Evolutionary conservation across 768 basidiomycete species (phyloP).

Genomic region (Kwoniella europaea): DNA sequence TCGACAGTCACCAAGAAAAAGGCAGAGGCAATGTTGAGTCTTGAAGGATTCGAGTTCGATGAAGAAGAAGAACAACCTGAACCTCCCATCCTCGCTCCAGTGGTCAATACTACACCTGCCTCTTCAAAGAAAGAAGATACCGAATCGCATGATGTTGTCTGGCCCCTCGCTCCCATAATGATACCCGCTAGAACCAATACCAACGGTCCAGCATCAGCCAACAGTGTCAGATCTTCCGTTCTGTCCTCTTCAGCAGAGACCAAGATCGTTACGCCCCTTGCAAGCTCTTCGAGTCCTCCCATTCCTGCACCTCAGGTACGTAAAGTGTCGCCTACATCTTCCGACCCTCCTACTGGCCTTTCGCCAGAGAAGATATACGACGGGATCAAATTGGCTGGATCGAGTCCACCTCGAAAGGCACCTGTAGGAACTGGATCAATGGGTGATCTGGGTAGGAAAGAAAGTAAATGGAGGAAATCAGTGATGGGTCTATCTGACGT

Average conservation of each 20-base stretch:
- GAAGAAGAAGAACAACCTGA: slow-evolving; percentile 31
- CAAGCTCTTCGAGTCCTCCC: slow-evolving; percentile 17
- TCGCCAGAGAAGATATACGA: slow-evolving; percentile 14
- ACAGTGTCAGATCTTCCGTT: slow-evolving; percentile 9
- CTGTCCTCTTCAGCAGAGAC: slow-evolving; percentile 14
- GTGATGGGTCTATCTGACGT: slow-evolving; percentile 44
- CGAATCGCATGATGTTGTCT: slow-evolving; percentile 27
- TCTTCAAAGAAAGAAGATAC: slow-evolving; percentile 25
- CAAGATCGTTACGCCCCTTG: slow-evolving; percentile 21
- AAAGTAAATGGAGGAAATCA: slow-evolving; percentile 37
- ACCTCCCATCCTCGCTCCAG: slow-evolving; percentile 4
- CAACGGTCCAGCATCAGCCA: slow-evolving; percentile 14
- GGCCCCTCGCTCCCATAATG: slow-evolving; percentile 26
- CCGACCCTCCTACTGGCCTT: neutral
- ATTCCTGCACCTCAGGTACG: neutral
- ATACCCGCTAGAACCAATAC: slow-evolving; percentile 17
- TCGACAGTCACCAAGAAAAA: slow-evolving; percentile 14
- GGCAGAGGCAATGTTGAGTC: slow-evolving; percentile 34
- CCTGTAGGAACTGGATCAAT: slow-evolving; percentile 16
- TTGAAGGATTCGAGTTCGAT: slow-evolving; percentile 43
- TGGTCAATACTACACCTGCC: neutral
- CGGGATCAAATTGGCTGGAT: slow-evolving; percentile 22
- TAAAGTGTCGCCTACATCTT: neutral
- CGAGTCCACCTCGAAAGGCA: slow-evolving; percentile 30
- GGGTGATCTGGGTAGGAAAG: slow-evolving; percentile 26